Evolutionary conservation across 2,329 filamentous ascomycete genomes (phyloP).

Genomic region (Dothiorella sarmentorum): DNA sequence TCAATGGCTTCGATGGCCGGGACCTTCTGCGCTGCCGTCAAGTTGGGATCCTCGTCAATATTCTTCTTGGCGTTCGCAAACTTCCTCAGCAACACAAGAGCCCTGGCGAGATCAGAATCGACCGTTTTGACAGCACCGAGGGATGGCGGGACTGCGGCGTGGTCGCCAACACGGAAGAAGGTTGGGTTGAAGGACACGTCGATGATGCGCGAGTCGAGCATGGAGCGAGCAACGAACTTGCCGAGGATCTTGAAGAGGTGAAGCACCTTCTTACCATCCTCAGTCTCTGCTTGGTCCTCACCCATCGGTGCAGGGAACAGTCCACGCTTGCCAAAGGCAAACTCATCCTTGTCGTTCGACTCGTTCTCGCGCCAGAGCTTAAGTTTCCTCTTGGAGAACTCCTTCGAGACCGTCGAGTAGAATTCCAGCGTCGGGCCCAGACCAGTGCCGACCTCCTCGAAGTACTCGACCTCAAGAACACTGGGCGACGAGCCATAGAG

Average conservation of each 20-base stretch:
- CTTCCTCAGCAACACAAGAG: constrained; percentile 80
- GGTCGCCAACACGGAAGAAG: constrained; percentile 91
- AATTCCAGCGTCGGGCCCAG: constrained; percentile 95
- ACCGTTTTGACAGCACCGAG: constrained; percentile 86
- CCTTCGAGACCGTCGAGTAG: constrained; percentile 94
- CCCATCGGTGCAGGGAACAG: constrained; percentile 91
- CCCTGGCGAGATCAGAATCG: constrained; percentile 80
- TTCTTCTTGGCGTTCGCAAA: constrained; percentile 80
- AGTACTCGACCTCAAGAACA: constrained; percentile 95
- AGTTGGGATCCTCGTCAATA: constrained; percentile 67
- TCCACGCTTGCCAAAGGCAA: constrained; percentile 77
- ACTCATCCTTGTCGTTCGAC: constrained; percentile 67
- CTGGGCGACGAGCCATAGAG: constrained; percentile 96
- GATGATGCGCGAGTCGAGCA: constrained; percentile 97
- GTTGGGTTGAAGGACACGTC: constrained; percentile 96
- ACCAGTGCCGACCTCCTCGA: constrained; percentile 96
- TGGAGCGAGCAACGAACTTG: constrained; percentile 95
- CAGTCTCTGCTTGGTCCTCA: constrained; percentile 66
- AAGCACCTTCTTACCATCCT: constrained; percentile 82
- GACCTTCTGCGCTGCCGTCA: constrained; percentile 68
- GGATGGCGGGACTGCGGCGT: constrained; percentile 68
- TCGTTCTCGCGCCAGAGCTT: constrained; percentile 96
- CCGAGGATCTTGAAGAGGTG: constrained; percentile 90
- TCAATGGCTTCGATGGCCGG: constrained; percentile 65
- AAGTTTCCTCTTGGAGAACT: constrained; percentile 95